Evolutionary conservation across 495 filamentous ascomycete genomes (phyloP).

Genomic region (Cairneyella variabilis): DNA sequence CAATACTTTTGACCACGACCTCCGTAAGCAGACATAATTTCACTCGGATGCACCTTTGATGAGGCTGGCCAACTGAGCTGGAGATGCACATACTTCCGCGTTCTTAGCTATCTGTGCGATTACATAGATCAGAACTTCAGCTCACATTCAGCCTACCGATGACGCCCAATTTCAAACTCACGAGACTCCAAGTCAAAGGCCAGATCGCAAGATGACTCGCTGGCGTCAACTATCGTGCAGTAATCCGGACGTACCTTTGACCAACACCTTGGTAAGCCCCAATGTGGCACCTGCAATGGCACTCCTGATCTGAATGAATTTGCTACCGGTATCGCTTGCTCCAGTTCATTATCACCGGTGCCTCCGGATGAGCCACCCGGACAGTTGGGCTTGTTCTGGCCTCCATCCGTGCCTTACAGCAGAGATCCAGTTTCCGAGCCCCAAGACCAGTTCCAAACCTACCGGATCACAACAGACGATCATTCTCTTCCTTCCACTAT

Average conservation of each 20-base stretch:
- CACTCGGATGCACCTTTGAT: too few species aligned
- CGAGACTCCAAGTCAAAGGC: too few species aligned
- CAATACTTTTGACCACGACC: too few species aligned
- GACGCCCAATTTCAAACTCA: too few species aligned
- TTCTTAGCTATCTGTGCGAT: too few species aligned
- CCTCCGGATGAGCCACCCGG: neutral
- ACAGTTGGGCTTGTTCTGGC: neutral
- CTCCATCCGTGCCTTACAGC: neutral
- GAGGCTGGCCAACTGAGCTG: too few species aligned
- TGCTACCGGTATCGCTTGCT: neutral
- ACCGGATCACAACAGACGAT: neutral
- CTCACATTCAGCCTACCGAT: too few species aligned
- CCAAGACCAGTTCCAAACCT: neutral
- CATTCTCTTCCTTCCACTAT: neutral
- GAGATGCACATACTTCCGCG: too few species aligned
- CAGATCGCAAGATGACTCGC: too few species aligned
- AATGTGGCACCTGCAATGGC: neutral
- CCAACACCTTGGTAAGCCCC: neutral
- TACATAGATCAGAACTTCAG: too few species aligned
- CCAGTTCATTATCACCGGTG: neutral
- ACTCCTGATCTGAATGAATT: neutral
- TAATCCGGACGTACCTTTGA: neutral
- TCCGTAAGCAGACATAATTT: too few species aligned
- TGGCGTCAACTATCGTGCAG: neutral
- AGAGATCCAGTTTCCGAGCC: neutral